Conservation (phyloP, 1,139 yeast genomes). For the Sugiyamaella neomexicana region DNA sequence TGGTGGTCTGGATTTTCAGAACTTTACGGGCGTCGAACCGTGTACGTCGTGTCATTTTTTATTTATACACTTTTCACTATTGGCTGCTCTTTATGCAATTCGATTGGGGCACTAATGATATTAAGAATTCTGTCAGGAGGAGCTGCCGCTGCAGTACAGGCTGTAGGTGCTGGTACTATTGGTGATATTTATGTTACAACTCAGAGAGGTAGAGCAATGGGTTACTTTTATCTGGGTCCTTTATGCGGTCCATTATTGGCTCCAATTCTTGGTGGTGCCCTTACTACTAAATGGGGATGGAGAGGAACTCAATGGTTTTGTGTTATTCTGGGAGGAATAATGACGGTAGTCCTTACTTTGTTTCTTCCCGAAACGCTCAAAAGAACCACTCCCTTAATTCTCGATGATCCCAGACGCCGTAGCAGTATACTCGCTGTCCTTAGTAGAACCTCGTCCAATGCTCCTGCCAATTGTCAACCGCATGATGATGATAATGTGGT, state of each 20-base stretch:
- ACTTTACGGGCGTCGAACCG: conserved; percentile 63
- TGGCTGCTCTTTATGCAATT: conserved; percentile 69
- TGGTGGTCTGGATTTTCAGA: conserved; percentile 91
- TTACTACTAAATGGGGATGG: conserved; percentile 78
- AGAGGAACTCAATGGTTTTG: conserved; percentile 86
- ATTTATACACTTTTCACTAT: conserved; percentile 65
- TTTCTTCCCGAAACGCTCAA: conserved; percentile 72
- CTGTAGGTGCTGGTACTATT: conserved; percentile 88
- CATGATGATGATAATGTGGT: conserved; percentile 16
- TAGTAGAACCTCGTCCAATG: background rate
- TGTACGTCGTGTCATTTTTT: conserved; percentile 66
- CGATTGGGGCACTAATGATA: conserved; percentile 61
- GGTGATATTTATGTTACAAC: conserved; percentile 68
- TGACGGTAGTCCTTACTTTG: conserved; percentile 52
- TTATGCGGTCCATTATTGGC: conserved; percentile 77
- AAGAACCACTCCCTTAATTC: conserved; percentile 13
- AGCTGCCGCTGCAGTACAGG: conserved; percentile 81
- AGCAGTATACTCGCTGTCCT: background rate
- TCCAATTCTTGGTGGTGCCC: conserved; percentile 79
- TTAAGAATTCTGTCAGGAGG: conserved; percentile 76
- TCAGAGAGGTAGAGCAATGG: conserved; percentile 78
- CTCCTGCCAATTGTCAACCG: background rate
- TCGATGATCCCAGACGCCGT: conserved; percentile 8
- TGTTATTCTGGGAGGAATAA: conserved; percentile 63
- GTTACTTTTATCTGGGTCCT: conserved; percentile 78